Conservation (phyloP, 805 yeast species). For the Ogataea pignaliae region DNA sequence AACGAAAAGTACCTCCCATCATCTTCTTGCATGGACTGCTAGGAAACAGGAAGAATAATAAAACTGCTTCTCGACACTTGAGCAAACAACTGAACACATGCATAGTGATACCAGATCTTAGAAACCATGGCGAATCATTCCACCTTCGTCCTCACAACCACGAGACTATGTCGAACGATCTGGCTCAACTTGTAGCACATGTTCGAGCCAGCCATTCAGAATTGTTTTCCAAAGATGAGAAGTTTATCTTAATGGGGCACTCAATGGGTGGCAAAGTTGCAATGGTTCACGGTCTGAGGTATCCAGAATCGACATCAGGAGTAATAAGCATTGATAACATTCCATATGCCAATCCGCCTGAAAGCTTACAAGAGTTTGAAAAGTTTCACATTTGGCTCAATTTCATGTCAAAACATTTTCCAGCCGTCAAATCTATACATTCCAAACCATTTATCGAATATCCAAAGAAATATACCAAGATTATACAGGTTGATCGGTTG, state of each 20-base stretch:
- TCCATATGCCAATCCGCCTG: conserved; percentile 54
- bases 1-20: conserved; percentile 50
- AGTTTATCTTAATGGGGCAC: conserved; percentile 62
- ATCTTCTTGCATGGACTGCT: conserved; percentile 84
- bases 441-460: too few species aligned
- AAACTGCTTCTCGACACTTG: conserved; percentile 63
- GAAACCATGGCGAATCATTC: conserved; percentile 91
- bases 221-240: conserved; percentile 34
- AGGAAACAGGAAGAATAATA: conserved; percentile 74
- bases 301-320: conserved; percentile 56
- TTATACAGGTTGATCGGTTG: conserved; percentile 57
- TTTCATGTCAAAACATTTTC: conserved; percentile 6
- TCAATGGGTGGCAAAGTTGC: conserved; percentile 94
- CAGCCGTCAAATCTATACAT: conserved; percentile 1
- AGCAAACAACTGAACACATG: conserved; percentile 43
- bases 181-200: conserved; percentile 46
- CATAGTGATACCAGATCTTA: conserved; percentile 65
- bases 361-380: conserved; percentile 25
- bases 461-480: conserved; percentile 18
- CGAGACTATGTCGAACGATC: conserved; percentile 74
- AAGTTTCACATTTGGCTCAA: conserved; percentile 24
- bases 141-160: conserved; percentile 67
- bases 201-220: conserved; percentile 9
- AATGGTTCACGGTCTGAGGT: conserved; percentile 72
- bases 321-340: conserved; percentile 76